These are phyloP conservation scores for Gnomoniopsis smithogilvyi DNA, from an alignment of 2,329 filamentous ascomycete genomes.

Conservation along the genomic window DNA sequence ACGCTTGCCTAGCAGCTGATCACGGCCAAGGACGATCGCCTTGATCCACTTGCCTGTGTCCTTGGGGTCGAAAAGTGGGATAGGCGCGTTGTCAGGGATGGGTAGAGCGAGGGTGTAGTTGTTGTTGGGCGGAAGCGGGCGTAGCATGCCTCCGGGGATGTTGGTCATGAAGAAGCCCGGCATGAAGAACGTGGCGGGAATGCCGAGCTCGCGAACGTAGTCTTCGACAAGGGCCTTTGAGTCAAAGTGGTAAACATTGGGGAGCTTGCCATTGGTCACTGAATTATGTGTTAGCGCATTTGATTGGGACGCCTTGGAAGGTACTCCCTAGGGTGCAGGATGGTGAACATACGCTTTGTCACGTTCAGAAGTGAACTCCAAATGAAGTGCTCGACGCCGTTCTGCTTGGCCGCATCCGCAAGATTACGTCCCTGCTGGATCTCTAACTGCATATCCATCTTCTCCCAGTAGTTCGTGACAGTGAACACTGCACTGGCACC, in stretches of 20 bases:
- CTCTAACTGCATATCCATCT: conserved; percentile 36
- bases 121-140: conserved; percentile 26
- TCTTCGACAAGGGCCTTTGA: conserved; percentile 52
- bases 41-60: conserved; percentile 40
- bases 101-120: conserved; percentile 32
- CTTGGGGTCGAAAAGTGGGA: conserved; percentile 32
- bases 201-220: conserved; percentile 46
- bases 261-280: conserved; percentile 38
- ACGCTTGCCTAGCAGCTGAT: conserved; percentile 37
- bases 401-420: conserved; percentile 42
- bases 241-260: conserved; percentile 51
- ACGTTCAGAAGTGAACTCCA: conserved; percentile 41
- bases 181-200: conserved; percentile 49
- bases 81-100: conserved; percentile 26
- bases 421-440: conserved; percentile 45
- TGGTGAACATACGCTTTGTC: conserved; percentile 31
- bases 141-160: conserved; percentile 29
- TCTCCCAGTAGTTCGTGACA: conserved; percentile 52
- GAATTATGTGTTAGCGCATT: not conserved
- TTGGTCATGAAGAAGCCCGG: conserved; percentile 55
- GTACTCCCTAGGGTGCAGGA: not conserved
- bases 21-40: conserved; percentile 31
- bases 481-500: conserved; percentile 48
- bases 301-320: not conserved
- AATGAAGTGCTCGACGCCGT: conserved; percentile 40